phyloP scores from a whole-genome alignment of 345 rosid species.

The Mallotus nudiflorus region DNA sequence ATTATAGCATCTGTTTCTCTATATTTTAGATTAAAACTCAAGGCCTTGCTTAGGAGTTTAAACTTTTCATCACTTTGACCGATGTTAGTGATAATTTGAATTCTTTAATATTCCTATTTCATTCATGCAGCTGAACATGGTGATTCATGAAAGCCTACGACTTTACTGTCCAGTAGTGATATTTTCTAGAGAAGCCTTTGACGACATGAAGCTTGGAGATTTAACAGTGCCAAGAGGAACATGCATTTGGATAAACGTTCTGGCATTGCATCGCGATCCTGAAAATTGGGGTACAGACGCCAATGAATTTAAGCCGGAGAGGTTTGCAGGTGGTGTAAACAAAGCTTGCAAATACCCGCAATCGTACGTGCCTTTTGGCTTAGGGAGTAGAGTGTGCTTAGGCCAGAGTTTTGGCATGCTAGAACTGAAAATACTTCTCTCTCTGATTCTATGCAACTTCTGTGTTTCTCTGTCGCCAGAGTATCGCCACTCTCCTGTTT shows the following conservation, averaged over 20 bases:
- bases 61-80: too few relatives aligned
- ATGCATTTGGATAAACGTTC: background rate
- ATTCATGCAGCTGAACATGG: constrained; percentile 18
- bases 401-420: constrained; percentile 19
- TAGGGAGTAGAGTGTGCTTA: constrained; percentile 4
- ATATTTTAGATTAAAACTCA: too few relatives aligned
- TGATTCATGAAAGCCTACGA: constrained; percentile 15
- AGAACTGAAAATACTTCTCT: background rate
- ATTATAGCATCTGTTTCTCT: too few relatives aligned
- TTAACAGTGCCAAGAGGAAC: constrained; percentile 15
- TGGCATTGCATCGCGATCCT: constrained; percentile 10
- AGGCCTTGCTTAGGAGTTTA: too few relatives aligned
- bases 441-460: background rate
- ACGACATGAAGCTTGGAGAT: constrained; percentile 2
- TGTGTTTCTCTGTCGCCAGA: constrained; percentile 12
- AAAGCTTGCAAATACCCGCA: constrained; percentile 19
- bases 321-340: constrained; percentile 9
- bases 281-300: constrained; percentile 22
- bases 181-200: constrained; percentile 12
- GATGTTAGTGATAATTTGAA: too few relatives aligned
- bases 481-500: constrained; percentile 14
- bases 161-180: constrained; percentile 19
- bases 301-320: constrained; percentile 16
- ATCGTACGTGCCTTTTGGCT: constrained; percentile 15
- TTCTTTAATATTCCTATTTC: too few relatives aligned